These are phyloP conservation scores for Nicotiana rustica DNA, from an alignment of 305 asterid species.

Conservation along the genomic window DNA sequence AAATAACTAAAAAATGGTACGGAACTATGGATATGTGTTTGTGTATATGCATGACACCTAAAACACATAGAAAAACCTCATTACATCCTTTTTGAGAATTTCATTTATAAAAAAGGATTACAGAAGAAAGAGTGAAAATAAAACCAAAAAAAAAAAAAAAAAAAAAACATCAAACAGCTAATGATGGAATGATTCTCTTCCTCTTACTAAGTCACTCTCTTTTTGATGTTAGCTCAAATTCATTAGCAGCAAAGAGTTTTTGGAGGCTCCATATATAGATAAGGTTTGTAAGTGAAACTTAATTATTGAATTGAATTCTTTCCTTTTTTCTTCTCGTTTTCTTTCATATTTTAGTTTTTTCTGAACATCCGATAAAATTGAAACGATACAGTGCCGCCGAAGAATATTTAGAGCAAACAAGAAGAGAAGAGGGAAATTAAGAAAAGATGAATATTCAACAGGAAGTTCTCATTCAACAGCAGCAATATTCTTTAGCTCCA, in stretches of 20 bases:
- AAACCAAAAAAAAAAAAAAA: too few species aligned
- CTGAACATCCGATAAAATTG: too few species aligned
- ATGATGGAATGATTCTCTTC: constrained; percentile 31
- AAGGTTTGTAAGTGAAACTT: neutral
- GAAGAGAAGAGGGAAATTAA: neutral
- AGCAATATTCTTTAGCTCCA: neutral
- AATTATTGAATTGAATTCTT: neutral
- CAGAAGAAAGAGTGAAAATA: constrained; percentile 7
- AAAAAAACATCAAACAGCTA: neutral
- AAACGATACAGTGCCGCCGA: too few species aligned
- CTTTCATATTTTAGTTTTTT: too few species aligned
- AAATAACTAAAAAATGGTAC: neutral
- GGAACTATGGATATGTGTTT: constrained; percentile 48
- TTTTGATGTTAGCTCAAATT: neutral
- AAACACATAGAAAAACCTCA: constrained; percentile 49
- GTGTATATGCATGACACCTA: constrained; percentile 55
- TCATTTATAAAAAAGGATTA: constrained; percentile 56
- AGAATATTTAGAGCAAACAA: too few species aligned
- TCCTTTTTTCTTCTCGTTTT: too few species aligned
- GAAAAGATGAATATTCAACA: neutral
- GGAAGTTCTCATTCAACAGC: neutral
- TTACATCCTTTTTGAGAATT: constrained; percentile 56
- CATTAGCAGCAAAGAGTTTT: too few species aligned
- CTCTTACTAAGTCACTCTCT: neutral
- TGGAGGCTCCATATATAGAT: too few species aligned